A percentile compares a stretch with the other conserved stretches of the same genome.
These are phyloP conservation scores for Amylostereum areolatum DNA, from an alignment of 1,284 basidiomycete genomes.

Conservation along the genomic window DNA sequence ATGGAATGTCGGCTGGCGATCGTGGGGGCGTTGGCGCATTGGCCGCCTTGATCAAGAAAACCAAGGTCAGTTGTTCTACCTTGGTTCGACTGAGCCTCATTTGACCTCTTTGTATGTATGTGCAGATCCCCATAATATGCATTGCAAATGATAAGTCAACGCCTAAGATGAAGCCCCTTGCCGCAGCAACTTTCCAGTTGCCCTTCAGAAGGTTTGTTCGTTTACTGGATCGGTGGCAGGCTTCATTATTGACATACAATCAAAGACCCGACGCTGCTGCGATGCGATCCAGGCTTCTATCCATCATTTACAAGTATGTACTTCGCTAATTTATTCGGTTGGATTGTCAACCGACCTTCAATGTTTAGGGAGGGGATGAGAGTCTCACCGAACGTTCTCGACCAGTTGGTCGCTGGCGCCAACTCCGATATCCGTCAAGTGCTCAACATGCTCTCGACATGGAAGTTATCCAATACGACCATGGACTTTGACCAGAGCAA, in stretches of 20 bases:
- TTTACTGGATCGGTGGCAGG: too few relatives aligned
- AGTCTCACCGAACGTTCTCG: constrained; percentile 84
- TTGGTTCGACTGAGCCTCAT: neutral
- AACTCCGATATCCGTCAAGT: constrained; percentile 97
- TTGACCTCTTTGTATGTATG: neutral
- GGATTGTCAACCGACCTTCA: neutral
- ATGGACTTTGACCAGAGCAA: constrained; percentile 94
- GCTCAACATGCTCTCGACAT: constrained; percentile 97
- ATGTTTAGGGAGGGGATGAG: constrained; percentile 83
- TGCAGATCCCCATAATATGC: constrained; percentile 91
- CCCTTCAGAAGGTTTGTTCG: constrained; percentile 65
- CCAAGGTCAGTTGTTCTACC: constrained; percentile 49
- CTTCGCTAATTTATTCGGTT: neutral
- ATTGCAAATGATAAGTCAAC: constrained; percentile 90
- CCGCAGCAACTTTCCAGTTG: constrained; percentile 70
- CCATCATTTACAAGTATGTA: constrained; percentile 81
- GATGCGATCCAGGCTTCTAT: constrained; percentile 82
- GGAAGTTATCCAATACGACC: constrained; percentile 72
- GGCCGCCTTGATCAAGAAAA: constrained; percentile 90
- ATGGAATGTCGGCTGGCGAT: constrained; percentile 98
- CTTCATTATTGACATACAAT: constrained; percentile 5
- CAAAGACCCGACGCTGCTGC: constrained; percentile 67
- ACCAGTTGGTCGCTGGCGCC: constrained; percentile 84
- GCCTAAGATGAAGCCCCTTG: constrained; percentile 89
- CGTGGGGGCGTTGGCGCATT: constrained; percentile 93